A percentile compares a stretch with the other conserved stretches of the same genome.
phyloP scores from a whole-genome alignment of 2,329 filamentous ascomycete species.

The Cladosporium sp. region DNA sequence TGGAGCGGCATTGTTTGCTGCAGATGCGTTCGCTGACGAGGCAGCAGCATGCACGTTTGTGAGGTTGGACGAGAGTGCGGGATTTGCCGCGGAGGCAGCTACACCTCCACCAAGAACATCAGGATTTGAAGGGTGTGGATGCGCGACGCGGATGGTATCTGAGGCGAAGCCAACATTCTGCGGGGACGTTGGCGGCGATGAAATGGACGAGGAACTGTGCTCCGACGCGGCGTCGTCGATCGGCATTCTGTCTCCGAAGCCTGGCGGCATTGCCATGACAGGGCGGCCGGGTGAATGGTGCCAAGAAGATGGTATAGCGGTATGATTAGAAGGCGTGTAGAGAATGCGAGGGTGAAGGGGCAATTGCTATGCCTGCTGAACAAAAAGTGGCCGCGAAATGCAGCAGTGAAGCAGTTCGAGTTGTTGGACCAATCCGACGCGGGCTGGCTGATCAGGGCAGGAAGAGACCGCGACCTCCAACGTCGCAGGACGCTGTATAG shows the following conservation, averaged over 20 bases:
- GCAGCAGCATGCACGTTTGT: constrained; percentile 11
- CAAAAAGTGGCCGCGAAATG: constrained; percentile 8
- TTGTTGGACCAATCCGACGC: constrained; percentile 20
- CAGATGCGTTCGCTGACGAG: constrained; percentile 18
- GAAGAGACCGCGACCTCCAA: background rate
- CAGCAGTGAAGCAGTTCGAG: background rate
- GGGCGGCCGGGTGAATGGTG: background rate
- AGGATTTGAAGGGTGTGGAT: constrained; percentile 22
- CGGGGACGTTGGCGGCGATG: constrained; percentile 31
- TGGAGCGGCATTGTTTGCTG: constrained; percentile 24
- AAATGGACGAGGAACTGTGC: constrained; percentile 27
- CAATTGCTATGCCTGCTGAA: no score
- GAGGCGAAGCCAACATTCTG: constrained; percentile 21
- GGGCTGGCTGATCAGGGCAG: background rate
- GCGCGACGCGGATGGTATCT: constrained; percentile 32
- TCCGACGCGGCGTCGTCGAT: constrained; percentile 26
- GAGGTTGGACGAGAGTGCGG: constrained; percentile 28
- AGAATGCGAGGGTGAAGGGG: background rate
- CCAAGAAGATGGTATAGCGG: constrained; percentile 23
- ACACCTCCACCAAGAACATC: constrained; percentile 36
- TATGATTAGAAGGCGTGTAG: background rate
- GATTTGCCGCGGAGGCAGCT: constrained; percentile 30
- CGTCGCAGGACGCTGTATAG: constrained; percentile 12
- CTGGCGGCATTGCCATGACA: constrained; percentile 24
- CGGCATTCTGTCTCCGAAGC: constrained; percentile 22